Base-by-base conservation (phyloP, 2,329 filamentous ascomycete species). In the Nakataea oryzae region DNA sequence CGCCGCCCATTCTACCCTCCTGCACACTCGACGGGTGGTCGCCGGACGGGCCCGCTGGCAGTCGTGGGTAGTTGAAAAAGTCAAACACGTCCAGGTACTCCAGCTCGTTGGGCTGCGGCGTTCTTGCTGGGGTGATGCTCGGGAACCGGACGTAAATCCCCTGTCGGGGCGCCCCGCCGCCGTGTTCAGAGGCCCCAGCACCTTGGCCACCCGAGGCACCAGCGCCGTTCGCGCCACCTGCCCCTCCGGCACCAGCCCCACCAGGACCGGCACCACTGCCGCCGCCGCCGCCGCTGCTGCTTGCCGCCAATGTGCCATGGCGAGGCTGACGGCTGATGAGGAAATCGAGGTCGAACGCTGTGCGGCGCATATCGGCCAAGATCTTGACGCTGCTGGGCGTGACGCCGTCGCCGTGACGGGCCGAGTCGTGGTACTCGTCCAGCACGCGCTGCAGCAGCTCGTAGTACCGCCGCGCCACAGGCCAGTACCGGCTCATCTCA, bases 51-150 rank as follows among this genome's bases (percentile, higher is more conserved):
- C 76, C 76, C 27, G 82, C 74, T 0, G 84, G 82, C 28, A 96
- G 76, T 24, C 91, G 80, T 1, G 93, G 93, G 62, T 96, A 86
- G 71, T 96, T 96, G 79, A 96, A 97, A 71, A 96, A 96, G 68
- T 95, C 91, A 71, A 97, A 96, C 0, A 96, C 90, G 68, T 96
- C 92, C 3, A 96, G 78, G 71, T 96, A 96, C 71, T 96, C 93
- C 3, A 96, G 78, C 70, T 96, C 91, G 67, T 95, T 91, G 1
- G 89, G 84, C 12, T 86, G 89, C 0, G 90, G 89, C 32, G 87
- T 89, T 65, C 85, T 82, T 1, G 83, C 82, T 1, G 86, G 85
- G 0, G 86, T 87, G 27, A 78, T 74, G 67, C 79, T 83, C 3
- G 80, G 76, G 57, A 82, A 67, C 3, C 81, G 75, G 61, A 78